A percentile compares a stretch with the other conserved stretches of the same genome.
Conservation (phyloP, 176 grass and related monocot genomes). For the Canna indica region DNA sequence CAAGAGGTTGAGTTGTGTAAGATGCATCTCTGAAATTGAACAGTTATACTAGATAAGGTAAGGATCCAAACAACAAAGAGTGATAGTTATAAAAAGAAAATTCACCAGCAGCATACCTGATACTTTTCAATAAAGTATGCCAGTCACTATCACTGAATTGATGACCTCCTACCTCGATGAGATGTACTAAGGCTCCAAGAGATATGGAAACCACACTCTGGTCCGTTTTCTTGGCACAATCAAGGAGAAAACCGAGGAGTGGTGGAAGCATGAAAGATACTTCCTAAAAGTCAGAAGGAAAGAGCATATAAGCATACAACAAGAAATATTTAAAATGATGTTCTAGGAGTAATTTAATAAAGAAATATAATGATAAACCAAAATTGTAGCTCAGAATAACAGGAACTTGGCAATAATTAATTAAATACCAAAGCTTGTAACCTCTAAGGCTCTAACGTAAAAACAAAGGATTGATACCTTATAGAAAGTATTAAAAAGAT, state of each 20-base stretch:
- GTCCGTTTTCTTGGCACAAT: slow-evolving; percentile 99
- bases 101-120: slow-evolving; percentile 42
- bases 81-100: neutral
- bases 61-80: neutral
- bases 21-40: slow-evolving; percentile 77
- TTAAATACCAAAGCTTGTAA: neutral
- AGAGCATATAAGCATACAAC: slow-evolving; percentile 11
- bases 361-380: neutral
- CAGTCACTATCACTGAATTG: slow-evolving; percentile 89
- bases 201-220: slow-evolving; percentile 97
- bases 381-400: neutral
- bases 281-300: slow-evolving; percentile 38
- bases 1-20: slow-evolving; percentile 91
- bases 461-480: slow-evolving; percentile 43
- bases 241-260: slow-evolving; percentile 80
- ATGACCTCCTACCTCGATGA: slow-evolving; percentile 94
- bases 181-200: slow-evolving; percentile 91
- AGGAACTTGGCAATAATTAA: neutral
- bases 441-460: too few species aligned
- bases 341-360: neutral
- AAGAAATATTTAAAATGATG: slow-evolving; percentile 16
- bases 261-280: slow-evolving; percentile 99
- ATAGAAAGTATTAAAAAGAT: slow-evolving; percentile 98
- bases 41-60: slow-evolving; percentile 16
- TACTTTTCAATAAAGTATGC: slow-evolving; percentile 96